A percentile compares a stretch with the other conserved stretches of the same genome.
Conservation (phyloP, 306 rosid species). For the Phaseolus lunatus region DNA sequence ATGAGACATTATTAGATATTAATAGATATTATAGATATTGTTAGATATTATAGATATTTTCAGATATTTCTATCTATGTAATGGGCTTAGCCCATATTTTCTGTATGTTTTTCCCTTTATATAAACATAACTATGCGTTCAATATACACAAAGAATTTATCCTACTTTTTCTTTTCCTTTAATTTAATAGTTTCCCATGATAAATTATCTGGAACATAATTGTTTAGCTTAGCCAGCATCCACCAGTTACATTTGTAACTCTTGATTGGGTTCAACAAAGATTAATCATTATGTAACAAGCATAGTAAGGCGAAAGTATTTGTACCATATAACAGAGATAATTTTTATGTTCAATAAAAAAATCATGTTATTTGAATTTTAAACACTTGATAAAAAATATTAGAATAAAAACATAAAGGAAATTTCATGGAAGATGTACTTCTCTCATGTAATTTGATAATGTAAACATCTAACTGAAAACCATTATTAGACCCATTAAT, state of each 20-base stretch:
- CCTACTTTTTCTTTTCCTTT: too few relatives aligned
- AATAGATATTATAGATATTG: too few relatives aligned
- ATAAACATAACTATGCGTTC: too few relatives aligned
- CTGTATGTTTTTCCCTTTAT: too few relatives aligned
- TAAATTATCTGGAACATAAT: background rate
- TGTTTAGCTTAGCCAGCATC: constrained; percentile 13
- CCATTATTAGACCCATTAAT: constrained; percentile 34
- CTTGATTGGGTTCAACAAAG: background rate
- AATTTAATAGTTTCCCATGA: constrained; percentile 17
- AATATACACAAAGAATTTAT: too few relatives aligned
- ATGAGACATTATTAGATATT: too few relatives aligned
- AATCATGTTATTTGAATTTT: background rate
- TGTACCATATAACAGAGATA: background rate
- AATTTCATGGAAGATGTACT: constrained; percentile 16
- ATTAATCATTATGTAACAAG: background rate
- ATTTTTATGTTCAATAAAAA: background rate
- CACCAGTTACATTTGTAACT: constrained; percentile 15
- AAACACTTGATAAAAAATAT: background rate
- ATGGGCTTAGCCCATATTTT: too few relatives aligned
- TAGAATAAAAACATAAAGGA: background rate
- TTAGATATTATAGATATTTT: too few relatives aligned
- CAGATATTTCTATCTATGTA: too few relatives aligned
- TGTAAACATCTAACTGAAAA: background rate
- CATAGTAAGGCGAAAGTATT: constrained; percentile 1
- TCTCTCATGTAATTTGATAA: constrained; percentile 6